Conservation (phyloP, 1,284 basidiomycete genomes). For the Rhodotorula glutinis region DNA sequence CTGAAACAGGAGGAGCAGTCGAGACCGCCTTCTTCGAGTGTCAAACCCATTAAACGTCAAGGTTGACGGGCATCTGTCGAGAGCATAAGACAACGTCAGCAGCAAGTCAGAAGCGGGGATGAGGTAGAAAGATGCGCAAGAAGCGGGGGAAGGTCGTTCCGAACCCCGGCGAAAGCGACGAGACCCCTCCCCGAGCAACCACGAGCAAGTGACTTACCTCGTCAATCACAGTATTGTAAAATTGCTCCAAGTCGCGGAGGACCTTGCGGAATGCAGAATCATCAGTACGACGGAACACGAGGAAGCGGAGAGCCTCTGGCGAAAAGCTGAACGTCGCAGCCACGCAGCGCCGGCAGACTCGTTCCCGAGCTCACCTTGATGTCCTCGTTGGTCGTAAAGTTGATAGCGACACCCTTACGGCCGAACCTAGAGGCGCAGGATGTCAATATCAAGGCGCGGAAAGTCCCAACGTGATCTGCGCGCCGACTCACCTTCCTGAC, state of each 20-base stretch:
- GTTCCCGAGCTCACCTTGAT: conserved; percentile 55
- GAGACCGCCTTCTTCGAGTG: no score
- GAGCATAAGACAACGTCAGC: no score
- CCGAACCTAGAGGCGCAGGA: conserved; percentile 61
- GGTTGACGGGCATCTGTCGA: conserved; percentile 27
- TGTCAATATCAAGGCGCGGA: background rate
- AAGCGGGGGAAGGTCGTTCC: no score
- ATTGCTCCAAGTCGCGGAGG: conserved; percentile 76
- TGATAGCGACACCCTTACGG: conserved; percentile 59
- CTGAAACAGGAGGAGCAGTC: no score
- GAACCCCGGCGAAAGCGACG: no score
- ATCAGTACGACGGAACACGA: no score
- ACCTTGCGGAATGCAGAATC: conserved; percentile 50
- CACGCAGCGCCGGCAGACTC: no score
- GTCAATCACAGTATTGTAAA: conserved; percentile 36
- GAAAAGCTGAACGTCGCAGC: background rate
- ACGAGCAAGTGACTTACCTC: conserved; percentile 4
- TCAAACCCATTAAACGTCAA: background rate
- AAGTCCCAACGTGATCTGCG: background rate
- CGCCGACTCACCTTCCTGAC: conserved; percentile 59
- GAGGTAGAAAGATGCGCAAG: no score
- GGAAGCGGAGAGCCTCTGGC: no score
- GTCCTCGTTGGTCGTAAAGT: conserved; percentile 86
- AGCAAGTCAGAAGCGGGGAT: no score
- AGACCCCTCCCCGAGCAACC: no score